Base-by-base conservation (phyloP, 2,329 filamentous ascomycete species). In the Ophiocordyceps robertsii region DNA sequence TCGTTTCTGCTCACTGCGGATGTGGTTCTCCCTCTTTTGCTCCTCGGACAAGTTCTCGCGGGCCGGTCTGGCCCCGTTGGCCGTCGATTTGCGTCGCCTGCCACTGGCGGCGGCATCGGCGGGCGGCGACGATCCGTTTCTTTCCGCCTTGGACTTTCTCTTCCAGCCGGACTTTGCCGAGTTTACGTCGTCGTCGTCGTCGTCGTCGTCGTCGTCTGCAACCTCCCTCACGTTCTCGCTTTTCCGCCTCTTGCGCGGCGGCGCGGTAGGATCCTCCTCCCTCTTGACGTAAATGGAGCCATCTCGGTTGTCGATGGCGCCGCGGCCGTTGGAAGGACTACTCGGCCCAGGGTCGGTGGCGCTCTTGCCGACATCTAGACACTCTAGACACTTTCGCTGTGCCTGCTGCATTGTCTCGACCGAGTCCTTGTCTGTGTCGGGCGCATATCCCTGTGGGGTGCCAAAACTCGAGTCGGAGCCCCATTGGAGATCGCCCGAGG, bases 1-100 rank as follows among this genome's bases (percentile, higher is more conserved):
- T 30, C 88, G 75, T 61, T 92, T 93, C 63, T 94, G 85, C 57
- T 93, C 87, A 41, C 86, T 92, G 41, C 80, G 72, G 49, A 94
- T 92, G 56, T 93, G 86, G 51, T 95, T 94, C 53, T 80, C 81
- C 38, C 85, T 72, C 61, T 90, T 92, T 60, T 92, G 83, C 46
- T 83, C 80, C 50, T 90, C 84, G 0, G 79, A 76, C 4, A 92
- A 77, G 51, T 94, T 94, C 56, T 80, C 82, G 24, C 82, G 64
- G 3, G 68, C 56, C 2, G 64, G 44, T 52, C 78, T 80, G 16
- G 59, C 49, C 10, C 51, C 58, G 33, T 55, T 63, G 6, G 53
- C 56, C 7, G 55, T 58, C 2, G 73, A 74, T 52, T 74, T 77
- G 31, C 72, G 66, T 39, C 72, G 64, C 52, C 73, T 73, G 13